These are phyloP conservation scores for Komagataella populi DNA, from an alignment of 805 yeast genomes.

Conservation along the genomic window DNA sequence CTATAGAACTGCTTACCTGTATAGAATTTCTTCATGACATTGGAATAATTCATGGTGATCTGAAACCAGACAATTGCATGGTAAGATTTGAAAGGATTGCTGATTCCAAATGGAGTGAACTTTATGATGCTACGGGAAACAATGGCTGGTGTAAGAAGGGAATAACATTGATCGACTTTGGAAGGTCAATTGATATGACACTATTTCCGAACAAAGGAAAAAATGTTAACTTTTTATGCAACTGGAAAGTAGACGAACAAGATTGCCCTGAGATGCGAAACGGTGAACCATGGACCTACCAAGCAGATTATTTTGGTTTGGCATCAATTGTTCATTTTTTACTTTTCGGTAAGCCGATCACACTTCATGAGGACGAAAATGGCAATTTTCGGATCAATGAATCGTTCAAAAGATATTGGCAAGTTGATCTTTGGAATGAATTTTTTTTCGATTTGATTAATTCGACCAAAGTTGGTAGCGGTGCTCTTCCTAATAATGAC, in stretches of 20 bases:
- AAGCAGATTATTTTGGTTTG: conserved; percentile 73
- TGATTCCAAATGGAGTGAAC: conserved; percentile 7
- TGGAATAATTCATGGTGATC: conserved; percentile 72
- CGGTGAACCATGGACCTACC: conserved; percentile 55
- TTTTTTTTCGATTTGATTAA: conserved; percentile 55
- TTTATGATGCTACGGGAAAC: conserved; percentile 19
- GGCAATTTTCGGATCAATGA: conserved; percentile 21
- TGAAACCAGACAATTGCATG: conserved; percentile 84
- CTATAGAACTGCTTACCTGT: conserved; percentile 48
- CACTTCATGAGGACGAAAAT: conserved; percentile 12
- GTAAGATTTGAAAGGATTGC: conserved; percentile 28
- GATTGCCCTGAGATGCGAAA: conserved; percentile 64
- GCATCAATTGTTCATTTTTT: conserved; percentile 64
- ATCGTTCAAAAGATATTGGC: conserved; percentile 64
- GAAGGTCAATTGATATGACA: conserved; percentile 61
- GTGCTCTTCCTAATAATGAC: conserved; percentile 24
- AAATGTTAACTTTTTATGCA: conserved; percentile 36
- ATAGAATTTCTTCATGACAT: conserved; percentile 48
- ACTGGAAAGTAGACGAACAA: conserved; percentile 48
- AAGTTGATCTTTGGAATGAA: conserved; percentile 52
- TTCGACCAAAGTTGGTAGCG: conserved; percentile 20
- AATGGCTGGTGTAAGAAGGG: conserved; percentile 40
- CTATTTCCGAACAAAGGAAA: conserved; percentile 27
- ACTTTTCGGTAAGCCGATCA: conserved; percentile 56
- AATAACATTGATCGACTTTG: conserved; percentile 64